These are phyloP conservation scores for Diacronema lutheri DNA, from an alignment of 78 protist species.

Conservation along the genomic window DNA sequence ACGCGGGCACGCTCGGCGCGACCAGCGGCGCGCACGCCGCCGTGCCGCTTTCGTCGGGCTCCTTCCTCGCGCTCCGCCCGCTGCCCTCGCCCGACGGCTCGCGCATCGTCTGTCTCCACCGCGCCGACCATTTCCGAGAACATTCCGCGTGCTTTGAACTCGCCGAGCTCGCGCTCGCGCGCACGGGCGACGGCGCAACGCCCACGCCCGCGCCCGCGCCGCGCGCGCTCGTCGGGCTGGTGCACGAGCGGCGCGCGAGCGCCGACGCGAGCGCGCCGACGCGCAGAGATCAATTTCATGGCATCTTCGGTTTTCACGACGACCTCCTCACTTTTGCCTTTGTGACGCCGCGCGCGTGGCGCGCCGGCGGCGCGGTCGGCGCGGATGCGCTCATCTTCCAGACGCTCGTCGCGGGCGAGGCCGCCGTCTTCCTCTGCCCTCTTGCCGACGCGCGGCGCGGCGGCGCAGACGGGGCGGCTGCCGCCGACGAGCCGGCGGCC, in stretches of 20 bases:
- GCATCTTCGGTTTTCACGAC: not conserved
- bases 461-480: too few relatives aligned
- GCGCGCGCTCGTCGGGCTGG: not conserved
- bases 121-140: too few relatives aligned
- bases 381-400: not conserved
- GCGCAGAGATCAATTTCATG: not conserved
- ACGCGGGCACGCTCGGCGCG: not conserved
- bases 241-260: not conserved
- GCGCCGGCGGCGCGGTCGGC: not conserved
- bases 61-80: too few relatives aligned
- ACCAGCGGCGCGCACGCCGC: not conserved
- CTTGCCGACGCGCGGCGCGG: too few relatives aligned
- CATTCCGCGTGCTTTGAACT: not conserved
- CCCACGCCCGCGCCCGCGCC: not conserved
- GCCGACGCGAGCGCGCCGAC: not conserved
- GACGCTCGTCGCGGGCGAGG: too few relatives aligned
- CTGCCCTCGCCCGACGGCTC: too few relatives aligned
- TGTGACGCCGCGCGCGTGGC: too few relatives aligned
- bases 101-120: too few relatives aligned
- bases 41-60: too few relatives aligned
- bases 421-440: too few relatives aligned
- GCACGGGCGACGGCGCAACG: not conserved
- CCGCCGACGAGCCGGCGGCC: too few relatives aligned
- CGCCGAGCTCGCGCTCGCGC: not conserved
- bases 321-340: not conserved